Evolutionary conservation across 2,329 filamentous ascomycete genomes (phyloP), one percentile per base, ranked within the genome.

Genomic region (Escovopsis weberi): DNA sequence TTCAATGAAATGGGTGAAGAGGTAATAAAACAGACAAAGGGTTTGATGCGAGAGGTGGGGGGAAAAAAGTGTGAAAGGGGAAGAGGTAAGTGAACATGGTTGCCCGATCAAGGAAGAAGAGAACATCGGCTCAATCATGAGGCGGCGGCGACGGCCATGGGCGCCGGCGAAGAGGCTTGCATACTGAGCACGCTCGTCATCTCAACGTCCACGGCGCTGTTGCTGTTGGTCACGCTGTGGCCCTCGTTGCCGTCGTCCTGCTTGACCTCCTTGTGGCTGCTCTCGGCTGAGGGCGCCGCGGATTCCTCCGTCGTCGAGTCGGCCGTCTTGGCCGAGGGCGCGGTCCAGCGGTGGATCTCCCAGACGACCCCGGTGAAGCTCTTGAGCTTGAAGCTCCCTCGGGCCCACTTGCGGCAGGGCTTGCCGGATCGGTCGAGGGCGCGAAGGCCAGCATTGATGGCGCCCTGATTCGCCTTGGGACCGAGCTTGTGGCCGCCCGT

Each of bases 381-480:
- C 70, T 94, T 94, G 52, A 96, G 69, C 39, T 71, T 73, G 59
- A 96, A 85, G 43, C 79, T 75, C 49, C 86, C 86, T 61, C 80
- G 85, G 58, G 78, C 72, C 91, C 91, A 98, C 60, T 80, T 88
- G 50, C 89, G 84, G 62, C 88, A 95, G 9, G 91, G 88, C 56
- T 89, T 84, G 51, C 89, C 89, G 7, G 83, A 83, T 47, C 89
- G 81, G 62, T 98, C 91, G 50, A 98, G 82, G 11, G 91, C 89
- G 43, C 91, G 85, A 40, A 98, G 80, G 41, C 86, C 85, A 43
- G 91, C 91, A 59, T 98, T 98, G 71, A 98, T 98, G 46, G 89
- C 89, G 49, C 91, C 91, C 55, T 89, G 85, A 60, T 95, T 96
- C 41, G 89, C 89, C 63, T 95, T 96, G 51, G 91, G 91, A 4